Evolutionary conservation across 176 grass and related monocot genomes (phyloP), one percentile per base, ranked within the genome.

Genomic region (Melocanna baccifera): DNA sequence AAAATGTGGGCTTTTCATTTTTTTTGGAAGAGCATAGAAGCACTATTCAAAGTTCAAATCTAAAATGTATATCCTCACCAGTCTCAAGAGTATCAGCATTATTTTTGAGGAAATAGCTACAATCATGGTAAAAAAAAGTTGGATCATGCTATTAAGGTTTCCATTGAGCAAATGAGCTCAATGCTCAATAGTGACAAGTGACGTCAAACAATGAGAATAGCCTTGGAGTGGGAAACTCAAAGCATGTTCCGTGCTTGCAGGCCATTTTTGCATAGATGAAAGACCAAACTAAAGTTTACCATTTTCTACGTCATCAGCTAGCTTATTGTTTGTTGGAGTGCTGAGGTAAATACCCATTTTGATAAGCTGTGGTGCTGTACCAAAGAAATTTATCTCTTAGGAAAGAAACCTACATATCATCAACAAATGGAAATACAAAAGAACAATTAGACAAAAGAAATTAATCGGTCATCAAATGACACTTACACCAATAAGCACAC

Each of bases 261-360:
- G 96, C 96, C 96, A 98, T 73, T 93, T 93, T 93, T 98, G 96
- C 96, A 98, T 98, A 69, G 89, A 95, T 37, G 96, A 98, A 85
- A 98, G 85, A 62, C 96, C 96, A 87, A 95, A 95, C 45, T 69
- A 90, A 64, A 98, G 68, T 75, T 68, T 83, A 50, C 88, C 85
- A 69, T 92, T 98, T 84, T 90, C 91, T 65, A 93, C 91, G 1
- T 93, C 86, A 30, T 95, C 96, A 41, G 96, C 95, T 77, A 92
- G 30, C 34, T 95, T 98, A 55, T 98, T 93, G 0, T 93, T 98
- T 83, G 93, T 98, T 62, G 96, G 96, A 65, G 89, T 92, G 45
- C 93, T 98, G 68, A 98, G 91, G 86, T 98, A 98, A 84, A 95
- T 73, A 83, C 96, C 96, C 96, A 98, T 98, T 64, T 87, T 86